Base-by-base conservation (phyloP, 345 rosid species). In the Eucalyptus sp. region DNA sequence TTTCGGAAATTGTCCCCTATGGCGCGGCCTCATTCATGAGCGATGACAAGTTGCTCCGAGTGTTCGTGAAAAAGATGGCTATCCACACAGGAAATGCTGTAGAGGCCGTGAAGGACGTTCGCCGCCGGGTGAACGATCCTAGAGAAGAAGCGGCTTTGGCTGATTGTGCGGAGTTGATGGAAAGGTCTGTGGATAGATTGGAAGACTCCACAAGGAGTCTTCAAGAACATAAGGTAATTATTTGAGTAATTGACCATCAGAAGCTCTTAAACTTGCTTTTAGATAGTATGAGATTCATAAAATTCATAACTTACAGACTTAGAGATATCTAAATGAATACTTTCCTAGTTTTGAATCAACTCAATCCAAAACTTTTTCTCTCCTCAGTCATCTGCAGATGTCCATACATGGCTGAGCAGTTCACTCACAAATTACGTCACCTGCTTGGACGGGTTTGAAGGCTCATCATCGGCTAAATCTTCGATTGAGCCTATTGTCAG, bases 341-440 rank as follows among this genome's bases (percentile, higher is more conserved):
- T 76, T 76, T 20, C 83, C 48, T 37, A 76, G 83, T 10, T 10
- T 76, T 76, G 2, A 76, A 10, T 96, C 2, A 94, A 95, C 89
- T 76, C 83, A 76, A 37, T 18, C 48, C 2, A 2, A 71, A 76
- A 76, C 37, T 29, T 68, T n/a, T 68, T 68, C 50, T 56, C 85
- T 56, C 71, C 85, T 87, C 90, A 54, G 90, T 93, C 97, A 3
- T 80, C 87, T 86, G 90, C 91, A 17, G 95, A 96, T 88, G 96
- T 94, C 10, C 94, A 96, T 76, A 87, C 96, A 46, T 97, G 99
- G 99, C 91, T 97, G 86, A 96, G 99, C 90, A 90, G 95, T 46
- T 95, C 96, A 33, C 93, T 97, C 87, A 96, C 99, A 18, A 97
- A 96, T 90, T 95, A 96, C 58, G 92, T 94, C 95, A 97, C 99